Base-by-base conservation (phyloP, 2,329 filamentous ascomycete species). In the Verticillium zaregamsianum region DNA sequence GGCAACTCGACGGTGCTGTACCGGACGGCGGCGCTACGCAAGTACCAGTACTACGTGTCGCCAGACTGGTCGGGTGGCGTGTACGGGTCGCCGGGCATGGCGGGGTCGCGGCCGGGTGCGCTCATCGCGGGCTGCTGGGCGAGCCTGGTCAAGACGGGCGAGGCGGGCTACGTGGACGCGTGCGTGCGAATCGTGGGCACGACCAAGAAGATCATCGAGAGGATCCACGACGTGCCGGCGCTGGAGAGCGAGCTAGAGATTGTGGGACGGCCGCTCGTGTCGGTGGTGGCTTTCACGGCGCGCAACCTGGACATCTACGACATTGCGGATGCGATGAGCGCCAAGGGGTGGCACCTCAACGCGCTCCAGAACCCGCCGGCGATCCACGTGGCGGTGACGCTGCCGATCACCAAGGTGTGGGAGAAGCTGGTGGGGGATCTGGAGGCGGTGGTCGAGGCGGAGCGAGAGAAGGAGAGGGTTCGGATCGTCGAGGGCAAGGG, bases 121-220 rank as follows among this genome's bases (percentile, higher is more conserved):
- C 82, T 99, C 61, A 99, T 99, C 67, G 95, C 95, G 1, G 94
- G 91, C 57, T 97, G 93, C 81, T 99, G 96, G 95, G 89, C 93
- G 2, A 92, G 88, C 75, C 81, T 99, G 71, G 93, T 99, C 89
- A 86, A 83, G 59, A 86, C 96, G 33, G 95, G 95, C 65, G 92
- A 97, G 75, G 80, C 85, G 32, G 95, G 95, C 5, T 99, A 99
- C 76, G 83, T 97, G 32, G 87, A 91, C 64, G 88, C 92, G 7
- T 97, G 93, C 75, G 87, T 89, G 71, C 87, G 90, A 72, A 98
- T 99, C 68, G 92, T 99, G 6, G 91, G 91, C 64, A 86, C 91
- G 1, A 85, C 93, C 65, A 94, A 94, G 81, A 90, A 90, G 73
- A 90, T 99, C 68, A 88, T 88, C 66, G 80, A 89, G 12, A 87